Conservation (phyloP, 2,329 filamentous ascomycete genomes). For the Sporothrix globosa region DNA sequence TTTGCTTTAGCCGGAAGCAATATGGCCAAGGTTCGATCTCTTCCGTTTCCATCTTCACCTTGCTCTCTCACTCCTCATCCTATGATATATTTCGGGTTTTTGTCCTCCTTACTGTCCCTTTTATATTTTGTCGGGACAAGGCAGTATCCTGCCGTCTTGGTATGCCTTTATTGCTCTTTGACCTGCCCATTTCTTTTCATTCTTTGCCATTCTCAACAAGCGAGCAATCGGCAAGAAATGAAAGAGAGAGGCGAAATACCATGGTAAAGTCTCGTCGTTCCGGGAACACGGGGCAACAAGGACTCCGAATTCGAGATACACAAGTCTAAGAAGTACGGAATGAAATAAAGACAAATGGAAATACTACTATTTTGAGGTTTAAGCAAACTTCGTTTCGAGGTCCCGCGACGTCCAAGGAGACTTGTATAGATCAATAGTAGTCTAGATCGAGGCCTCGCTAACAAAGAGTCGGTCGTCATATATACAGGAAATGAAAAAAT, state of each 20-base stretch:
- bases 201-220: not conserved
- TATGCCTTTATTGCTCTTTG: not conserved
- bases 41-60: not conserved
- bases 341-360: not conserved
- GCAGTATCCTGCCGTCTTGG: constrained; percentile 2
- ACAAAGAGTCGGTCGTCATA: not conserved
- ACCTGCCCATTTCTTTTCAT: not conserved
- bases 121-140: not conserved
- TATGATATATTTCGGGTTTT: not conserved
- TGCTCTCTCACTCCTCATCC: not conserved
- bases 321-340: not conserved
- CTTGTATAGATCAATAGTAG: not conserved
- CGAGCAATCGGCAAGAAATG: not conserved
- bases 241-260: not conserved
- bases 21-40: not conserved
- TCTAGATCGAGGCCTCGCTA: not conserved
- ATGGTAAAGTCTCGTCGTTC: not conserved
- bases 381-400: not conserved
- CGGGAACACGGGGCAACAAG: constrained; percentile 12
- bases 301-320: not conserved
- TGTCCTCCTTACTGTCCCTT: not conserved
- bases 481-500: not conserved
- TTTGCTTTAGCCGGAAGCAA: not conserved
- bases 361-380: not conserved
- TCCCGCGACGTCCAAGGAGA: not conserved